Base-by-base conservation (phyloP, 1,139 yeast species). In the Spencermartinsiella ligniputridi region DNA sequence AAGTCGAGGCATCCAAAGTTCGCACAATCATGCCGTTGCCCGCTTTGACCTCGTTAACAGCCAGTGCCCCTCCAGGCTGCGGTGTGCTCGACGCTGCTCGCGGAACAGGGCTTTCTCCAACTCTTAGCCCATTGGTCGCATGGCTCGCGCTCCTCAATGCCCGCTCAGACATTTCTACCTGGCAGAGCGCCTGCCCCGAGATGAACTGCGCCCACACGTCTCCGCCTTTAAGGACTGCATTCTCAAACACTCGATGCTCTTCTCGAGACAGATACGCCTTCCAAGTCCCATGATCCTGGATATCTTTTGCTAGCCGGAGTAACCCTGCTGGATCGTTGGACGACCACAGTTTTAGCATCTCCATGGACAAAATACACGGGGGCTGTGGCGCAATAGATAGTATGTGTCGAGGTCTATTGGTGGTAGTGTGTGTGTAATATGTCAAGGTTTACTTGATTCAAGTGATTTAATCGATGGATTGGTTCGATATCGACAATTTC, bases 221-320 rank as follows among this genome's bases (percentile, higher is more conserved):
- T 4, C 59, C 64, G 29, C 65, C 66, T 18, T 53, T 50, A 5
- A 54, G 56, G 32, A 67, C 45, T 3, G 67, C 70, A 37, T 51
- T 51, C 37, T 54, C 56, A 45, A 68, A 67, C 19, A 68, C 44
- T 38, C 58, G 60, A 46, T 69, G 71, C 50, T 69, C 74, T 37
- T 59, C 63, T 8, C 57, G 56, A 15, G 67, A 55, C 37, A 69
- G 51, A 46, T 64, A 68, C 25, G 70, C 66, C 21, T 62, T 53
- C 73, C 74, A 70, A 12, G 58, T 50, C 6, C 64, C 72, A 27
- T 61, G 60, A 2, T 55, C 48, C 40, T 69, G 68, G 29, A 70
- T 61, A 42, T 66, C 66, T 20, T 51, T 54, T 12, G 73, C 73
- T 17, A 69, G 55, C 36, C 51, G 56, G 40, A 57, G 56, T 38